These are phyloP conservation scores for Termitomyces sp. DNA, from an alignment of 768 basidiomycete species.

Conservation along the genomic window DNA sequence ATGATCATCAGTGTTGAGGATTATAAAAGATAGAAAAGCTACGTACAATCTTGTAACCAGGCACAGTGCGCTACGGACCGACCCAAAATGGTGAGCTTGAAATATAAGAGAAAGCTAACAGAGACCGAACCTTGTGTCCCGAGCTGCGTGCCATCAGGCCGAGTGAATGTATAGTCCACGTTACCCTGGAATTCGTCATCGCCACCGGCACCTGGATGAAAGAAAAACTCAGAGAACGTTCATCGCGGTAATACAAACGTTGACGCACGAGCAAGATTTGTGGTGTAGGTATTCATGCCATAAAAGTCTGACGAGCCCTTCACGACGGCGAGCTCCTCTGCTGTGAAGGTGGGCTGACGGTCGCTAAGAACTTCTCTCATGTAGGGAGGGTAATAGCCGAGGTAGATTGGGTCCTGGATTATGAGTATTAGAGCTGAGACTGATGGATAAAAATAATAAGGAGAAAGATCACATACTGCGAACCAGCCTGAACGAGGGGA, in stretches of 20 bases:
- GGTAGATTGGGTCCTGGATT: slow-evolving; percentile 61
- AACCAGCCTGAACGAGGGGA: slow-evolving; percentile 47
- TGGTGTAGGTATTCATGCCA: slow-evolving; percentile 72
- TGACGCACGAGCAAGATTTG: slow-evolving; percentile 53
- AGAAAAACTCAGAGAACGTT: not conserved
- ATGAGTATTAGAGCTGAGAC: slow-evolving; percentile 7
- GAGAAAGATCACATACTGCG: slow-evolving; percentile 35
- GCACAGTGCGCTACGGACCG: slow-evolving; percentile 50
- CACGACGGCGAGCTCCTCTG: slow-evolving; percentile 53
- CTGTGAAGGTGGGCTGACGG: slow-evolving; percentile 55
- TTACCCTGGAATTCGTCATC: slow-evolving; percentile 62
- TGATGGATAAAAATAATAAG: not conserved
- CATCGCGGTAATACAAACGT: not conserved
- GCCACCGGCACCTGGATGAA: slow-evolving; percentile 47
- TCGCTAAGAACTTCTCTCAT: slow-evolving; percentile 54
- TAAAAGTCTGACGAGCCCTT: slow-evolving; percentile 69
- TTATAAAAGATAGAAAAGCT: not conserved
- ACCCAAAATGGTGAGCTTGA: not conserved
- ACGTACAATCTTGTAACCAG: slow-evolving; percentile 65
- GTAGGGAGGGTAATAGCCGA: slow-evolving; percentile 62
- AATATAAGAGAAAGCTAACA: too few relatives aligned
- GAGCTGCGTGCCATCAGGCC: slow-evolving; percentile 60
- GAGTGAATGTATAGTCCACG: slow-evolving; percentile 57
- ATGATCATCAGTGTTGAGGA: not conserved
- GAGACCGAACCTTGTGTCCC: slow-evolving; percentile 51